Base-by-base conservation (phyloP, 805 yeast genomes). In the Clavispora asparagi region DNA sequence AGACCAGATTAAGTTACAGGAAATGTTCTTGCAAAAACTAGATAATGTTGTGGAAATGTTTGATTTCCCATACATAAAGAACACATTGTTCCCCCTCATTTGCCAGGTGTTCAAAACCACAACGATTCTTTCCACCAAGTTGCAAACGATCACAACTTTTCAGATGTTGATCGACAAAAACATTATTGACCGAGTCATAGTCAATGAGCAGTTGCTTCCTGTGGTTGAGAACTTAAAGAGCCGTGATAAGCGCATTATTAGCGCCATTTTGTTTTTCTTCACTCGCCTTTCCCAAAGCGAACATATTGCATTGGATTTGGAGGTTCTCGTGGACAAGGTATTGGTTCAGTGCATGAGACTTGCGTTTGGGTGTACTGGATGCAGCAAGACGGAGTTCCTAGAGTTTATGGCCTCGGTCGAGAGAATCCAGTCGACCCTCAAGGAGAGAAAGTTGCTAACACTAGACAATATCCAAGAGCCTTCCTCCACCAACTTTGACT, bases 201-300 rank as follows among this genome's bases (percentile, higher is more conserved):
- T 90, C 30, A 73, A 75, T 31, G 97, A 92, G 41, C 87, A 85
- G 45, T 70, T 94, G 33, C 65, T 94, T n/a, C 97, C 97, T 0
- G 66, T 92, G 19, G 70, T 92, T 47, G 77, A 78, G 54, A 78
- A 80, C 13, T 78, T 88, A 76, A 88, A 88, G 61, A 83, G 94
- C 26, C 71, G 94, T 50, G 91, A 87, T 56, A 75, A 86, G 13
- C 67, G 80, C 39, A 81, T 87, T 35, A 74, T 87, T 38, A 60
- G 70, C 55, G 70, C 77, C 25, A 70, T 81, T 4, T 56, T 82
- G 16, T 76, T 70, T 19, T 74, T 79, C 37, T 82, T 78, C 39
- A 62, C 62, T 1, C 63, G 78, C 14, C 74, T 86, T n/a, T 71
- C 72, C n/a, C 71, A 72, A 26, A 74, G 61, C 81, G 46, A 39